Percentiles rank a stretch among this genome's conserved stretches.
These are phyloP conservation scores for Lecanicillium sp. DNA, from an alignment of 2,329 filamentous ascomycete species.

Conservation along the genomic window DNA sequence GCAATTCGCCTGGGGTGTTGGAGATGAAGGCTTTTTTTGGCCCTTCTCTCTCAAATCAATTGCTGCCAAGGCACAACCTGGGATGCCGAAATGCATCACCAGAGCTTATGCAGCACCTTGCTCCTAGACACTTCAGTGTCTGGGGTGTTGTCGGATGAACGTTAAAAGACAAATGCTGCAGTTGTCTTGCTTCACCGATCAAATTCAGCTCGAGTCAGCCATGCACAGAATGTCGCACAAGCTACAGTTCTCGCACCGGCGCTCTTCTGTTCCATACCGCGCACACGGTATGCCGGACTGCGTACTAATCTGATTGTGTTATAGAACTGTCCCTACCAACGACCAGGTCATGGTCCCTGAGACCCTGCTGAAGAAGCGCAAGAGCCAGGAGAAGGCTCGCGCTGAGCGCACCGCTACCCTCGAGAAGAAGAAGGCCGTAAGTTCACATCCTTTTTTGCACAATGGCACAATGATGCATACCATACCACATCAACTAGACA, in stretches of 20 bases:
- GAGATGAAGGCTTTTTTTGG: constrained; percentile 58
- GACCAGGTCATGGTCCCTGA: constrained; percentile 96
- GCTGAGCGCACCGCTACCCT: constrained; percentile 74
- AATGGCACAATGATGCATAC: constrained; percentile 73
- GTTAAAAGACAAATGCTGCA: constrained; percentile 1
- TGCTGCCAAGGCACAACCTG: constrained; percentile 38
- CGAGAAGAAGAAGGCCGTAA: constrained; percentile 85
- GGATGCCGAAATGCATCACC: constrained; percentile 2
- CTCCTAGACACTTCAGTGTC: constrained; percentile 31
- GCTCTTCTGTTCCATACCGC: constrained; percentile 54
- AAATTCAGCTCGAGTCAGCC: constrained; percentile 78
- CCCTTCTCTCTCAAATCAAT: constrained; percentile 71
- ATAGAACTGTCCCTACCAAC: constrained; percentile 82
- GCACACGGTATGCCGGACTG: constrained; percentile 52
- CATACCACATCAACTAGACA: constrained; percentile 87
- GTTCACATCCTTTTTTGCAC: constrained; percentile 27
- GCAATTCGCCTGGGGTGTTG: constrained; percentile 59
- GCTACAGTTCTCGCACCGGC: constrained; percentile 91
- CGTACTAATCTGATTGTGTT: constrained; percentile 65
- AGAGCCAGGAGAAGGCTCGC: constrained; percentile 98
- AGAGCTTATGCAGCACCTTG: constrained; percentile 20
- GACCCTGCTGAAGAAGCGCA: constrained; percentile 99
- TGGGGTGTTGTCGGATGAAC: constrained; percentile 75
- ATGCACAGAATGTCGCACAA: constrained; percentile 85
- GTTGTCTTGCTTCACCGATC: constrained; percentile 48